Conservation (phyloP, 1,284 basidiomycete species). For the Inonotus obliquus region DNA sequence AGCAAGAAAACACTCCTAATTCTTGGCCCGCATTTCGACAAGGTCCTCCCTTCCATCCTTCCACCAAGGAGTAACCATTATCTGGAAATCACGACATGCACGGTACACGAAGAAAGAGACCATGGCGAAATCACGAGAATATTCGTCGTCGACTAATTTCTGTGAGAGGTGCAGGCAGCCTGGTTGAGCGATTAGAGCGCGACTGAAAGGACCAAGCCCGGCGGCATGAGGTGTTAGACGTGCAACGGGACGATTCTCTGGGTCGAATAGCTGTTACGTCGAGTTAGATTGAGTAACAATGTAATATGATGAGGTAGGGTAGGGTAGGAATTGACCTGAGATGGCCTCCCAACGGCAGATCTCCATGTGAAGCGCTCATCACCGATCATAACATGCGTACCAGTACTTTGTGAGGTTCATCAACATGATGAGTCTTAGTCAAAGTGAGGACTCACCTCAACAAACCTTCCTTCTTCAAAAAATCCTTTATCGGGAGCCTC, state of each 20-base stretch:
- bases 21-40: not conserved
- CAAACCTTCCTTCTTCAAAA: constrained; percentile 1
- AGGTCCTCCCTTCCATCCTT: not conserved
- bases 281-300: not conserved
- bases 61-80: constrained; percentile 5
- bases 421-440: not conserved
- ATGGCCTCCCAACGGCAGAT: not conserved
- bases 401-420: not conserved
- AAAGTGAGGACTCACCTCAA: not conserved
- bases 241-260: not conserved
- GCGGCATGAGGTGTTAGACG: not conserved
- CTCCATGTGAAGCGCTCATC: constrained; percentile 4
- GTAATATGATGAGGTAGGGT: not conserved
- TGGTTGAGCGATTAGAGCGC: not conserved
- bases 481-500: not conserved
- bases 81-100: constrained; percentile 2
- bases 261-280: not conserved
- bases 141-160: not conserved
- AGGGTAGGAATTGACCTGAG: not conserved
- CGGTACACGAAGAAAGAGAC: constrained; percentile 4
- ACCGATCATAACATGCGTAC: not conserved
- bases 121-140: not conserved
- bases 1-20: too few relatives aligned
- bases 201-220: not conserved
- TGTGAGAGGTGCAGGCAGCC: not conserved